phyloP scores from a whole-genome alignment of 345 rosid genomes.

The Combretum micranthum region DNA sequence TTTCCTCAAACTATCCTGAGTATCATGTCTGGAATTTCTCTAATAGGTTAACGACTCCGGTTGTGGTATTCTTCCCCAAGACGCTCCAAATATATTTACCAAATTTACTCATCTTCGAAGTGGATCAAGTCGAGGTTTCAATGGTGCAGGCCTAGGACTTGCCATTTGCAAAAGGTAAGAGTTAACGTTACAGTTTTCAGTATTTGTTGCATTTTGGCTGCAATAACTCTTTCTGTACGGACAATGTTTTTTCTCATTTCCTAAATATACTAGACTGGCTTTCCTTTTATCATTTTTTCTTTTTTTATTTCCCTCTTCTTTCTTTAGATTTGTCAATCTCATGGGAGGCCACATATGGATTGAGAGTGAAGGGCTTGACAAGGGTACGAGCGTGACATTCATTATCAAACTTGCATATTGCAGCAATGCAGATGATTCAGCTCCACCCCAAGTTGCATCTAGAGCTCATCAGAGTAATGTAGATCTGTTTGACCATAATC shows the following conservation, averaged over 20 bases:
- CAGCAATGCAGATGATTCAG: slow-evolving; percentile 31
- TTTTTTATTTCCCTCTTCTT: neutral
- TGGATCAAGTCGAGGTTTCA: slow-evolving; percentile 38
- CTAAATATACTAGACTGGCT: slow-evolving; percentile 9
- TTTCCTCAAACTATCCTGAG: too few species aligned
- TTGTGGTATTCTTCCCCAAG: slow-evolving; percentile 74
- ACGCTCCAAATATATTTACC: slow-evolving; percentile 56
- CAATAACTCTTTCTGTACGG: neutral
- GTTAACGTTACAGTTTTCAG: neutral
- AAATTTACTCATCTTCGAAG: slow-evolving; percentile 52
- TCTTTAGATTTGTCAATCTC: slow-evolving; percentile 67
- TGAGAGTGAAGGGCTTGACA: slow-evolving; percentile 74
- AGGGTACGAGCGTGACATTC: slow-evolving; percentile 64
- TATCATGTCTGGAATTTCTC: neutral
- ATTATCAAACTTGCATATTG: slow-evolving; percentile 58
- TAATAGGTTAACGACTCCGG: slow-evolving; percentile 85
- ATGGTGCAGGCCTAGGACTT: slow-evolving; percentile 80
- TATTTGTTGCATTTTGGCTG: neutral
- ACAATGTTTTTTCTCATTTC: neutral
- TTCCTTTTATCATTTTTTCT: neutral
- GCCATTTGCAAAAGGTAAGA: slow-evolving; percentile 84
- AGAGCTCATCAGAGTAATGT: slow-evolving; percentile 49
- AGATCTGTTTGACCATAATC: slow-evolving; percentile 25
- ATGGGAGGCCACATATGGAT: slow-evolving; percentile 95
- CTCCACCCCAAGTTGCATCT: slow-evolving; percentile 28